These are phyloP conservation scores for Harringtonia aguacate DNA, from an alignment of 2,329 filamentous ascomycete genomes.

Conservation along the genomic window DNA sequence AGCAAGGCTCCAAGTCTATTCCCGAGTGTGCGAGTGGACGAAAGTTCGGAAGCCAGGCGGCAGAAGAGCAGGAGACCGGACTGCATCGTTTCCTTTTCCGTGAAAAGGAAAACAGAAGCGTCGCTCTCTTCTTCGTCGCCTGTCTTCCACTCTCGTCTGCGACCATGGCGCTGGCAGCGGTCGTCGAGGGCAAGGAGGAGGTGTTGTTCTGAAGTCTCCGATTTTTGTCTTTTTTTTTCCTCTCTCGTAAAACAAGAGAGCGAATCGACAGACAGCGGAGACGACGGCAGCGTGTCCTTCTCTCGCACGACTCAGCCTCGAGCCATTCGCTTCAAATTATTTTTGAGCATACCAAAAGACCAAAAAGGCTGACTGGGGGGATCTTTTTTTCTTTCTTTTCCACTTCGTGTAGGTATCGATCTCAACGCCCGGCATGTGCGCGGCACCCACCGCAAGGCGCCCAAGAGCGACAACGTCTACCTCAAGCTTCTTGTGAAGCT, in stretches of 20 bases:
- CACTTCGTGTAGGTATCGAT: conserved; percentile 54
- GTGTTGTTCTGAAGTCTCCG: background rate
- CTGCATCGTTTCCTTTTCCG: background rate
- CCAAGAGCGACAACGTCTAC: conserved; percentile 98
- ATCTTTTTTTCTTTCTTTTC: conserved; percentile 18
- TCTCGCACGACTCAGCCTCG: no score
- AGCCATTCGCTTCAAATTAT: no score
- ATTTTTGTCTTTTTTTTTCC: background rate
- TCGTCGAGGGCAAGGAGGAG: background rate
- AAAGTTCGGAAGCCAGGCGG: background rate
- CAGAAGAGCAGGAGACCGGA: background rate
- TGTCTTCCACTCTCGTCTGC: conserved; percentile 1
- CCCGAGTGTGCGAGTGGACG: conserved; percentile 14
- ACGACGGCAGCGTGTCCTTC: no score
- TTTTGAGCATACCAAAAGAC: conserved; percentile 53
- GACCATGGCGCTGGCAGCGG: conserved; percentile 1
- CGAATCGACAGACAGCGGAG: background rate
- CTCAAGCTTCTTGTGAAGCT: conserved; percentile 96
- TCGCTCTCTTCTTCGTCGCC: background rate
- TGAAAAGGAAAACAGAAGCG: background rate
- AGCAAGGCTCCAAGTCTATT: conserved; percentile 1
- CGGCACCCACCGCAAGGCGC: conserved; percentile 76
- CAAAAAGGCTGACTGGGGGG: conserved; percentile 44
- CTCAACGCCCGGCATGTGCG: conserved; percentile 59
- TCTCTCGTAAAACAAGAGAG: no score